Percentiles rank a stretch among this genome's conserved stretches.
These are phyloP conservation scores for Fragaria ananassa DNA, from an alignment of 306 rosid species.

Conservation along the genomic window DNA sequence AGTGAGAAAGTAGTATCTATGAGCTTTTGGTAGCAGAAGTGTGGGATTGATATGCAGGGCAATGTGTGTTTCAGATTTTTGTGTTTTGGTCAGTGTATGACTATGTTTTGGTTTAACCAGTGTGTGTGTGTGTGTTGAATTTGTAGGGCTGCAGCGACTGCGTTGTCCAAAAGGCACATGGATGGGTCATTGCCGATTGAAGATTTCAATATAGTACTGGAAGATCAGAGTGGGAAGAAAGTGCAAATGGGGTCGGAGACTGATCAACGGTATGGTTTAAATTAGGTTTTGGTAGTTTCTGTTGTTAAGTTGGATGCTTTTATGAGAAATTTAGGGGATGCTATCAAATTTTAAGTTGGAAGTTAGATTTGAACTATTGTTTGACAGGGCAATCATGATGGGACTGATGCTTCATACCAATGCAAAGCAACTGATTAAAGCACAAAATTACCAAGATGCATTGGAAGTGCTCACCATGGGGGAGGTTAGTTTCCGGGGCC, in stretches of 20 bases:
- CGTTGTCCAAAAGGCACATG: constrained; percentile 63
- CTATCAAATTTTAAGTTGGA: constrained; percentile 23
- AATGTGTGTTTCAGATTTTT: not conserved
- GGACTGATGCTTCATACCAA: constrained; percentile 92
- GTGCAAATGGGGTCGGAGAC: constrained; percentile 71
- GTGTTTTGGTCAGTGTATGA: not conserved
- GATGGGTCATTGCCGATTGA: constrained; percentile 79
- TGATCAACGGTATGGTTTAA: constrained; percentile 61
- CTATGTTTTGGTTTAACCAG: constrained; percentile 18
- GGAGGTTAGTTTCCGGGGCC: constrained; percentile 53
- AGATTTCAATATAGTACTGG: constrained; percentile 74
- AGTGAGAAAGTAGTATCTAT: not conserved
- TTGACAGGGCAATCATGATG: constrained; percentile 88
- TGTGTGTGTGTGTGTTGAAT: constrained; percentile 18
- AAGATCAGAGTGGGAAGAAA: constrained; percentile 86
- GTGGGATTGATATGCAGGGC: not conserved
- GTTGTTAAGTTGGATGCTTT: constrained; percentile 9
- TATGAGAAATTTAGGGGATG: constrained; percentile 1
- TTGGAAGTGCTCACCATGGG: constrained; percentile 84
- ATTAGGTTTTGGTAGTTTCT: not conserved
- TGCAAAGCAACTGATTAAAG: constrained; percentile 60
- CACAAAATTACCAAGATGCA: constrained; percentile 67
- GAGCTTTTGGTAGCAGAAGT: not conserved
- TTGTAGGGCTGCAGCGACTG: constrained; percentile 67
- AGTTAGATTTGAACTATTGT: constrained; percentile 25